Conservation (phyloP, 345 rosid genomes). For the Citrus sp. region DNA sequence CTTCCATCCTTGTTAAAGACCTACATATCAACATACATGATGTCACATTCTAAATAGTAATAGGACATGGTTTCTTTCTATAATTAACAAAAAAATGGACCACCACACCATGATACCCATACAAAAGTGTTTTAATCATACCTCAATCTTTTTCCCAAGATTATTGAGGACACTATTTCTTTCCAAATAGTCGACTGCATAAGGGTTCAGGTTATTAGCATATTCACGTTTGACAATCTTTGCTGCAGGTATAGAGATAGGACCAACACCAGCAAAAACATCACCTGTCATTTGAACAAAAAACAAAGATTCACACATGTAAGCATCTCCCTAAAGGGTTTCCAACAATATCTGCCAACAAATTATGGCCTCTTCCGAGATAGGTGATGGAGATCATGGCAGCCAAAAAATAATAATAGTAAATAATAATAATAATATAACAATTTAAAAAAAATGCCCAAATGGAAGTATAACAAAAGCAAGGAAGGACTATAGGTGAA, state of each 20-base stretch:
- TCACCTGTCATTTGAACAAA: slow-evolving; percentile 53
- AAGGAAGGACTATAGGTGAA: neutral
- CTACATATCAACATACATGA: slow-evolving; percentile 27
- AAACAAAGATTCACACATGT: slow-evolving; percentile 3
- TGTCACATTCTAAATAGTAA: slow-evolving; percentile 5
- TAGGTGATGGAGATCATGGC: neutral
- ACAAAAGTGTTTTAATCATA: slow-evolving; percentile 18
- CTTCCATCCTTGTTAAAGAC: slow-evolving; percentile 88
- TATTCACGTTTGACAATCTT: slow-evolving; percentile 75
- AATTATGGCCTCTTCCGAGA: neutral
- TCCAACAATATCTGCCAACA: neutral
- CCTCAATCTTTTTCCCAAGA: slow-evolving; percentile 73
- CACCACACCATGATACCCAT: neutral
- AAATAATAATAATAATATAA: neutral
- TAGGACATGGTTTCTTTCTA: neutral
- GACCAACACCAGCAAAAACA: slow-evolving; percentile 85
- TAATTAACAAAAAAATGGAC: neutral
- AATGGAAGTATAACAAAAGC: slow-evolving; percentile 1
- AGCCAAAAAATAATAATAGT: neutral
- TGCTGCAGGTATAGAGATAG: slow-evolving; percentile 78
- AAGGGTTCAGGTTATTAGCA: slow-evolving; percentile 91
- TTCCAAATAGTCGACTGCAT: slow-evolving; percentile 71
- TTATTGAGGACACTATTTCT: slow-evolving; percentile 71
- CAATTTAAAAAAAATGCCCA: neutral
- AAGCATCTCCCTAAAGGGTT: neutral